Conservation (phyloP, 2,329 filamentous ascomycete genomes). For the Trichoderma koningii region DNA sequence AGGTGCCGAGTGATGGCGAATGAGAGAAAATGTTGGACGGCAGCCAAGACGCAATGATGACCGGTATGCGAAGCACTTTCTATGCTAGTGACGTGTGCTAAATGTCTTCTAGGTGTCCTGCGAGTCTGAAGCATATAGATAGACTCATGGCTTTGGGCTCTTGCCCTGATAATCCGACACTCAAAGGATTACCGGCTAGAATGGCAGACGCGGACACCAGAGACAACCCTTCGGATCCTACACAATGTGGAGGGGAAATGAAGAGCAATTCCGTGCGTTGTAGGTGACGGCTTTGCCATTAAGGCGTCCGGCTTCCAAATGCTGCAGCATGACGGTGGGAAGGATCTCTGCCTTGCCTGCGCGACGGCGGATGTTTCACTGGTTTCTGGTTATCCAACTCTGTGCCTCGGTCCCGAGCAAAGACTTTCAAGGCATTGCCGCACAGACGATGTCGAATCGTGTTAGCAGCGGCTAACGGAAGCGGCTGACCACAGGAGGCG, state of each 20-base stretch:
- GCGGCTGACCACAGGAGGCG: background rate
- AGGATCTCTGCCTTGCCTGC: background rate
- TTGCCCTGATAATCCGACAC: background rate
- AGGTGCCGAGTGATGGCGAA: background rate
- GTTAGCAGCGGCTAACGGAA: background rate
- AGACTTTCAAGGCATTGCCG: background rate
- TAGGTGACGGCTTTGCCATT: background rate
- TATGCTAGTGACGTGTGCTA: background rate
- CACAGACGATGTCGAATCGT: background rate
- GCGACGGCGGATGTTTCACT: background rate
- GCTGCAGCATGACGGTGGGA: background rate
- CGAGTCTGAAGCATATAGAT: background rate
- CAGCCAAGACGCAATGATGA: constrained; percentile 5
- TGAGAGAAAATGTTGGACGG: background rate
- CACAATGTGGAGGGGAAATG: too few species aligned
- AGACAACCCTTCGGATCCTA: background rate
- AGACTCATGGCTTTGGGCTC: background rate
- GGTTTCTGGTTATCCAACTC: background rate
- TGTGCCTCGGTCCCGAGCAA: too few species aligned
- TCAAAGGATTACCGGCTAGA: background rate
- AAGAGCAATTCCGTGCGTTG: background rate
- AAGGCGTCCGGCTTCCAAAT: background rate
- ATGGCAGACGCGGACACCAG: background rate
- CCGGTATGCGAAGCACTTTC: background rate
- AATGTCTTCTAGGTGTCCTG: background rate